Conservation (phyloP, 148 eudicot species). For the Bassia scoparia region DNA sequence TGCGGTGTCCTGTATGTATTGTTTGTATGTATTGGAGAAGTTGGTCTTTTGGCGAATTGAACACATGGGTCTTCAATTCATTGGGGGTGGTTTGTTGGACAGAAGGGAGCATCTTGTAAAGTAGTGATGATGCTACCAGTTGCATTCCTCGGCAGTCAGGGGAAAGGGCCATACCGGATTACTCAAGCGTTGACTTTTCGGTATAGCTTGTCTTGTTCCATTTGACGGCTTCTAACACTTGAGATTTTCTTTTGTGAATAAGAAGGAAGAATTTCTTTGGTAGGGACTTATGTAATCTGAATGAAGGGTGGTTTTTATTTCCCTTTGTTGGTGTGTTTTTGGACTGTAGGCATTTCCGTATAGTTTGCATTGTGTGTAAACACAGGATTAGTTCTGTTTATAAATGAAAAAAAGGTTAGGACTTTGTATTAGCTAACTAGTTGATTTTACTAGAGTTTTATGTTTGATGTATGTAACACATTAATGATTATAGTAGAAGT, state of each 20-base stretch:
- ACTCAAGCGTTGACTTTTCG: background rate
- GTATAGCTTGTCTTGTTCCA: conserved; percentile 8
- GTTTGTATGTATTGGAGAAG: conserved; percentile 27
- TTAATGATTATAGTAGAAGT: conserved; percentile 21
- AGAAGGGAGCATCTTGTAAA: conserved; percentile 49
- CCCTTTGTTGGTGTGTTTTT: conserved; percentile 25
- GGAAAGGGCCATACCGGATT: conserved; percentile 4
- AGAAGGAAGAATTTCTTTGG: conserved; percentile 21
- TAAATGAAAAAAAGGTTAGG: conserved; percentile 6
- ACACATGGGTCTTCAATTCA: conserved; percentile 30
- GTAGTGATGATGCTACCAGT: conserved; percentile 33
- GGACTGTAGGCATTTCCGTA: conserved; percentile 21
- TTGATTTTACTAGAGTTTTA: background rate
- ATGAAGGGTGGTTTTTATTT: conserved; percentile 30
- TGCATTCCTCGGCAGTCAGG: conserved; percentile 19
- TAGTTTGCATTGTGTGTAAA: conserved; percentile 27
- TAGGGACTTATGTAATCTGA: conserved; percentile 17
- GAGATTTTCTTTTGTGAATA: conserved; percentile 24
- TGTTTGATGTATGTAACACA: conserved; percentile 17
- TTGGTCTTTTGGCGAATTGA: conserved; percentile 31
- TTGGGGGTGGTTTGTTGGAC: conserved; percentile 25
- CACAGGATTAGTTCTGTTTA: conserved; percentile 18
- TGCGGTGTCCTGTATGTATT: conserved; percentile 18
- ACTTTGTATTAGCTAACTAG: background rate
- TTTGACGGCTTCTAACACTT: conserved; percentile 26